Base-by-base conservation (phyloP, 345 rosid species). In the Excoecaria agallocha region DNA sequence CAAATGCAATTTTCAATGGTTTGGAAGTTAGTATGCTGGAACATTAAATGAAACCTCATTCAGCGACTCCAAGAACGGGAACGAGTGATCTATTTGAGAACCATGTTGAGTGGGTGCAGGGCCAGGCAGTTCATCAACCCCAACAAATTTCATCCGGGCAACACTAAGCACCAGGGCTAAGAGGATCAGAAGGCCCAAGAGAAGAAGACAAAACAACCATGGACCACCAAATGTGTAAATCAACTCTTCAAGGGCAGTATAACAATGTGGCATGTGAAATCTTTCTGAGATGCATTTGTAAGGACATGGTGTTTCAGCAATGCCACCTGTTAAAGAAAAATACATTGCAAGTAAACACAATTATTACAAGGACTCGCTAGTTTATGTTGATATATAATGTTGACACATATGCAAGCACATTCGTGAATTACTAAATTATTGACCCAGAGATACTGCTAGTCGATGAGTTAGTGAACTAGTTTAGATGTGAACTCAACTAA, bases 221-320 rank as follows among this genome's bases (percentile, higher is more conserved):
- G 98, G 99, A 71, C 99, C 99, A 52, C 99, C 99, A 88, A 95
- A 93, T 51, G 99, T 93, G 85, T 93, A 89, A 78, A 95, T 91
- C 82, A 95, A 84, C 84, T 95, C 98, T 82, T 95, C 99, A 71
- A 93, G 98, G 57, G 99, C 93, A 37, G 99, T 95, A 81, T 91
- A 91, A 79, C 99, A 95, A 71, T 86, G 87, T 48, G 99, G 99
- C 97, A 89, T 88, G 88, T 90, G 93, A 87, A 89, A 93, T 88
- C 98, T 92, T 73, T 95, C 97, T 0, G 99, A 89, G 79, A 93
- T 69, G 80, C 99, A 95, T 80, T 84, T 76, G 80, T 86, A 93
- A 22, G 99, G 98, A 85, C 99, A 95, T 58, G 97, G 99, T 59
- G 93, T 89, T 86, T 86, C 92, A 67, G 85, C 77, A 81, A 89